A percentile compares a stretch with the other conserved stretches of the same genome.
Evolutionary conservation across 352 stramenopile genomes (phyloP).

Genomic region (Thraustotheca clavata): DNA sequence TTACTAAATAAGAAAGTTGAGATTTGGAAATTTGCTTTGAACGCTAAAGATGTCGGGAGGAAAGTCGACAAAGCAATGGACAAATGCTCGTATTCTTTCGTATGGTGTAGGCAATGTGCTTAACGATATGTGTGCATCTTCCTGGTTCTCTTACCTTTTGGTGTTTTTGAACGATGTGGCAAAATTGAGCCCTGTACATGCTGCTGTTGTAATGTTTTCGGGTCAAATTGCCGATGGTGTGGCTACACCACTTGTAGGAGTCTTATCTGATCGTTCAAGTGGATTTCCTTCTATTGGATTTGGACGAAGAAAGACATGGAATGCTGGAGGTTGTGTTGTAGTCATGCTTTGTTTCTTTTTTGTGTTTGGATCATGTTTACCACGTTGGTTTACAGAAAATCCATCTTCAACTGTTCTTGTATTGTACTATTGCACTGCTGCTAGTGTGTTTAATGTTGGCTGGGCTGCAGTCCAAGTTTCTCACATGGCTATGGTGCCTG

Average conservation of each 20-base stretch:
- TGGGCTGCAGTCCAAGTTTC: slow-evolving; percentile 79
- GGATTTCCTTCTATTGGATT: slow-evolving; percentile 55
- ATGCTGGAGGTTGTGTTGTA: slow-evolving; percentile 52
- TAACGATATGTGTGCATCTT: slow-evolving; percentile 84
- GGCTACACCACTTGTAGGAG: slow-evolving; percentile 66
- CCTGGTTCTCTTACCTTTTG: slow-evolving; percentile 83
- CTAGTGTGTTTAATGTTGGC: slow-evolving; percentile 76
- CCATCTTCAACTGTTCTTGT: slow-evolving; percentile 54
- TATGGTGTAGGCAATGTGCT: slow-evolving; percentile 80
- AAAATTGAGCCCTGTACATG: slow-evolving; percentile 59
- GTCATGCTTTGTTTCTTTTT: slow-evolving; percentile 82
- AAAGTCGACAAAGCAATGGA: slow-evolving; percentile 33
- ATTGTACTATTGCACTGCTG: slow-evolving; percentile 64
- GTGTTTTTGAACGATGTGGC: slow-evolving; percentile 55
- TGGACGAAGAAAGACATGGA: slow-evolving; percentile 67
- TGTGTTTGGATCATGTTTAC: slow-evolving; percentile 60
- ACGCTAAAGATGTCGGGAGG: too few species aligned
- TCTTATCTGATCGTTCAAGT: slow-evolving; percentile 59
- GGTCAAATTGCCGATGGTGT: slow-evolving; percentile 76
- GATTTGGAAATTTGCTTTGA: too few species aligned
- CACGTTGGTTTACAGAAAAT: slow-evolving; percentile 41
- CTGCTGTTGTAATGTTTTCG: slow-evolving; percentile 79
- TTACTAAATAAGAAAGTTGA: too few species aligned
- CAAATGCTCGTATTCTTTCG: slow-evolving; percentile 42
- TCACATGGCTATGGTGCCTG: slow-evolving; percentile 81